A percentile compares a stretch with the other conserved stretches of the same genome.
These are phyloP conservation scores for Penicillium robsamsonii DNA, from an alignment of 495 filamentous ascomycete species.

Conservation along the genomic window DNA sequence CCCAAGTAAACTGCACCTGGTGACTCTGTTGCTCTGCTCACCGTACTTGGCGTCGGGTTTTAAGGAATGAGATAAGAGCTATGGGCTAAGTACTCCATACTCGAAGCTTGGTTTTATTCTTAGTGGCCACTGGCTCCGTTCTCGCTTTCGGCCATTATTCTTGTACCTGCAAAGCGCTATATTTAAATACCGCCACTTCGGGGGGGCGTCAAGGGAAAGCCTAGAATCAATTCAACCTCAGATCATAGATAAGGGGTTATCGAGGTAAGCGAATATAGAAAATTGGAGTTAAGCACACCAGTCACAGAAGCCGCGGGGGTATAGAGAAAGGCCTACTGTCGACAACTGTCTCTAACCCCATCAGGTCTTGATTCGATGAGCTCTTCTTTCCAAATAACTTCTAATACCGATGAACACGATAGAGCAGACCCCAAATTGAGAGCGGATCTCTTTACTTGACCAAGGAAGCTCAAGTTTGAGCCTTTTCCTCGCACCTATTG, in stretches of 20 bases:
- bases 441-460: constrained; percentile 11
- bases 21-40: constrained; percentile 1
- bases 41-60: not conserved
- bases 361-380: not conserved
- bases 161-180: not conserved
- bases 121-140: not conserved
- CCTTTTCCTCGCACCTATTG: constrained; percentile 16
- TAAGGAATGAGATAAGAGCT: not conserved
- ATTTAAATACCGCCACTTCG: not conserved
- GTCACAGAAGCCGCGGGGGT: not conserved
- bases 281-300: not conserved
- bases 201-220: not conserved
- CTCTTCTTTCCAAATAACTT: not conserved
- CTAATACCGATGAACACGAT: not conserved
- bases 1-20: not conserved
- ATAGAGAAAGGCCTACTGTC: not conserved
- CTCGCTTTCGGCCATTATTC: not conserved
- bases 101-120: not conserved
- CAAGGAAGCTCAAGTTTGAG: constrained; percentile 45
- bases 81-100: not conserved
- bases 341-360: not conserved
- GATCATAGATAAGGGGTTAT: not conserved
- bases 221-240: not conserved
- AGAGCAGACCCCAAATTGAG: not conserved
- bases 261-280: not conserved